Conservation (phyloP, 116 monocot genomes). For the Cymodocea nodosa region DNA sequence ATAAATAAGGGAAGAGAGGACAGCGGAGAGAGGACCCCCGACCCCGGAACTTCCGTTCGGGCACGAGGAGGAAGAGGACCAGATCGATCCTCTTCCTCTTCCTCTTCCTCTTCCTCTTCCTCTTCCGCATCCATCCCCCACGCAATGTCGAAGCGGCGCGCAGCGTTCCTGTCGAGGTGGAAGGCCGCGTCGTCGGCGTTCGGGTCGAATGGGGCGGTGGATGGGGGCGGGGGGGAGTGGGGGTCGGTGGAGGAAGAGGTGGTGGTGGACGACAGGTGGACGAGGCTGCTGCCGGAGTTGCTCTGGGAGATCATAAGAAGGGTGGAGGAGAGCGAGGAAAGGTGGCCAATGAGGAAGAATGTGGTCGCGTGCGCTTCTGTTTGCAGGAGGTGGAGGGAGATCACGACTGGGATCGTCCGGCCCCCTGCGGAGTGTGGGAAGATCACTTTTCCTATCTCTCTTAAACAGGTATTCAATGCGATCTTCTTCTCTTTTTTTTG, state of each 20-base stretch:
- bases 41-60: too few species aligned
- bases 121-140: neutral
- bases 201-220: neutral
- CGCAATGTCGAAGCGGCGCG: neutral
- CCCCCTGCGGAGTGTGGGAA: conserved; percentile 31
- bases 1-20: too few species aligned
- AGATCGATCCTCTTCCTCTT: neutral
- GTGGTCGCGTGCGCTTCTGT: conserved; percentile 63
- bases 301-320: conserved; percentile 54
- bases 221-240: neutral
- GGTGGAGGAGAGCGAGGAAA: conserved; percentile 38
- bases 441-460: conserved; percentile 77
- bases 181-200: neutral
- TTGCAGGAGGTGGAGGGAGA: conserved; percentile 56
- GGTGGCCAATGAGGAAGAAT: conserved; percentile 49
- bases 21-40: too few species aligned
- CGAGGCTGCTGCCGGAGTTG: conserved; percentile 58
- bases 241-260: neutral
- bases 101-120: neutral
- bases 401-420: conserved; percentile 28
- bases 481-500: neutral
- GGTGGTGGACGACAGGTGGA: conserved; percentile 33
- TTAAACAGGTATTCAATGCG: conserved; percentile 48
- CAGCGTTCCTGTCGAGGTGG: neutral
- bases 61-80: too few species aligned